A percentile compares a stretch with the other conserved stretches of the same genome.
Conservation (phyloP, 78 protist genomes). For the Isochrysis galbana region DNA sequence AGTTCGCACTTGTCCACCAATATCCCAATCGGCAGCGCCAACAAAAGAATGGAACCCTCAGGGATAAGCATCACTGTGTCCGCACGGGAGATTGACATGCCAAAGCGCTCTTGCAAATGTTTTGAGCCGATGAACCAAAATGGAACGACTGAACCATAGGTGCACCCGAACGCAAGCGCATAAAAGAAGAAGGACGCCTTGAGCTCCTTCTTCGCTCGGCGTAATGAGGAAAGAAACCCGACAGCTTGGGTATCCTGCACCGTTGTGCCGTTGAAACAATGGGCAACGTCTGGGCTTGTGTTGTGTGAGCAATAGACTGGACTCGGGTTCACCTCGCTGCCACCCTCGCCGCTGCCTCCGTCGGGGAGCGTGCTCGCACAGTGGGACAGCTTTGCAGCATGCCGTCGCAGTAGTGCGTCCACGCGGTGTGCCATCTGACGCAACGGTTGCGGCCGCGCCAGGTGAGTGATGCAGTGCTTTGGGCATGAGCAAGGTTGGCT, state of each 20-base stretch:
- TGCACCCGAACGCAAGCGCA: not conserved
- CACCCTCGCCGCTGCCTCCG: no score
- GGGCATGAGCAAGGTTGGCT: no score
- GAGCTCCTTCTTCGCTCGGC: not conserved
- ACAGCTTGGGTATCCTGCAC: not conserved
- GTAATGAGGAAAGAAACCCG: no score
- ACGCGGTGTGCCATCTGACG: not conserved
- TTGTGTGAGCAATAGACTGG: no score
- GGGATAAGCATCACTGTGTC: not conserved
- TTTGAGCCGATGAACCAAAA: not conserved
- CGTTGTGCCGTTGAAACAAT: no score
- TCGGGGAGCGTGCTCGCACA: no score
- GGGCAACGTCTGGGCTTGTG: no score
- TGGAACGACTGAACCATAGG: not conserved
- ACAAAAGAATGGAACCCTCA: not conserved
- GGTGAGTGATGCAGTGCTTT: no score
- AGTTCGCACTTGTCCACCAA: not conserved
- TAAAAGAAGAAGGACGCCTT: not conserved
- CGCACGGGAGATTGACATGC: not conserved
- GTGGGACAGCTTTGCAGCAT: no score
- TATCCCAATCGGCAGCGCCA: not conserved
- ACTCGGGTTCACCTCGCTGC: no score
- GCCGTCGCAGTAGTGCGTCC: not conserved
- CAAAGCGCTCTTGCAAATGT: not conserved
- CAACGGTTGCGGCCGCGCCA: no score